phyloP scores from a whole-genome alignment of 108 stramenopile species.

The Cyclotella atomus region DNA sequence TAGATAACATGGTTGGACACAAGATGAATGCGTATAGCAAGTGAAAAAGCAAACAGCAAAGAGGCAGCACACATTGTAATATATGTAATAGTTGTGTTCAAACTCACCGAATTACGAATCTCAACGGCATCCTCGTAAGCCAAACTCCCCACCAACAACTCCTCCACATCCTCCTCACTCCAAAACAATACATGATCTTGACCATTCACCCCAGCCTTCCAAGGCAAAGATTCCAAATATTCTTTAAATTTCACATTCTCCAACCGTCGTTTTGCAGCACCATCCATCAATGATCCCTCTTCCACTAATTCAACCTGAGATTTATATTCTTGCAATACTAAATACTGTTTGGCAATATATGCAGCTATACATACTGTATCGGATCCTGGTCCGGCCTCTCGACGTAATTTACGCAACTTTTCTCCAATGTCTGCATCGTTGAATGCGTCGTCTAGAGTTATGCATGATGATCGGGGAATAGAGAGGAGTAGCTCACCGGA shows the following conservation, averaged over 20 bases:
- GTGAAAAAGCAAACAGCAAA: background rate
- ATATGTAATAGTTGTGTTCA: no score
- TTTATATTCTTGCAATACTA: slow-evolving; percentile 45
- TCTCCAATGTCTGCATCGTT: slow-evolving; percentile 53
- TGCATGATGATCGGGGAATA: slow-evolving; percentile 60
- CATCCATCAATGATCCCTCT: background rate
- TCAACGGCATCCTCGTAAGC: slow-evolving; percentile 64
- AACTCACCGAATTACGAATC: slow-evolving; percentile 32
- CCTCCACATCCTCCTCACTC: slow-evolving; percentile 58
- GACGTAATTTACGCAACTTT: slow-evolving; percentile 53
- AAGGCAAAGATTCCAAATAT: slow-evolving; percentile 71
- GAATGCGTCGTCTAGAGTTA: slow-evolving; percentile 59
- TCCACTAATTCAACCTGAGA: slow-evolving; percentile 12
- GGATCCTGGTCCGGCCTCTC: slow-evolving; percentile 69
- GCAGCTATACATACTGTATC: slow-evolving; percentile 77
- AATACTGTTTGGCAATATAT: slow-evolving; percentile 72
- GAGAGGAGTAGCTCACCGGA: slow-evolving; percentile 59
- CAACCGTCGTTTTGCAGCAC: slow-evolving; percentile 14
- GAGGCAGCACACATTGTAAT: background rate
- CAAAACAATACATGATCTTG: slow-evolving; percentile 84
- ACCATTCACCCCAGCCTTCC: slow-evolving; percentile 72
- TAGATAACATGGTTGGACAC: background rate
- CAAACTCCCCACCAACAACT: slow-evolving; percentile 55
- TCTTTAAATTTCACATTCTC: slow-evolving; percentile 54
- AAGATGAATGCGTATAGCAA: no score